Base-by-base conservation (phyloP, 495 filamentous ascomycete genomes). In the Hypoxylon fragiforme region DNA sequence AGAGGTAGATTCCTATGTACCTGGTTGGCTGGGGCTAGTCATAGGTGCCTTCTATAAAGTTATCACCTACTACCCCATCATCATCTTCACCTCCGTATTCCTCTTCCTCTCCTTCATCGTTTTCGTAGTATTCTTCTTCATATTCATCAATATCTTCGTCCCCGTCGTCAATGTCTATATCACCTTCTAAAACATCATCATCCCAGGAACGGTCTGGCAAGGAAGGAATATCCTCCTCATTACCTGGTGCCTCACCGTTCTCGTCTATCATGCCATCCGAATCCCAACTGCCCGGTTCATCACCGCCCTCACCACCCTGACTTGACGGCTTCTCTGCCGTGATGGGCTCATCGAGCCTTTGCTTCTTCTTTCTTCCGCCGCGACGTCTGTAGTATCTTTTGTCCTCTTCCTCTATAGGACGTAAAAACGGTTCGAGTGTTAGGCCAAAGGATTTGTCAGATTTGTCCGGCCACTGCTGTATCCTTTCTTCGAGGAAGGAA, bases 361-460 rank as follows among this genome's bases (percentile, higher is more conserved):
- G 39, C 24, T 48, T 51, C 12, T 18, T 18, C 21, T 39, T 6
- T 5, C n/a, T 15, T 19, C 4, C 20, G 32, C 31, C 22, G 3
- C 32, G 39, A 9, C 39, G 46, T 30, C 22, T 56, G 22, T 21
- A 32, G 3, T 46, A 7, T 20, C 54, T 60, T 11, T 28, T 46
- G 9, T 56, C 65, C 2, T 56, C 18, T n/a, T 67, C 62, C 18
- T 60, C 43, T 26, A 67, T 51, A 1, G 62, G 65, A 6, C 65
- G 65, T 24, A 65, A 41, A 7, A 67, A 58, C 7, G 54, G 57
- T 7, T 67, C 65, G 14, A 67, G 34, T 1, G 62, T 65, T 22
- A 67, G 16, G 7, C 62, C 63, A 4, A 65, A 54, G 7, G 51
- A 55, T 38, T 65, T 67, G 14, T 67, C 65, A 3, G 37, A 40